These are phyloP conservation scores for Huntiella decipiens DNA, from an alignment of 2,329 filamentous ascomycete genomes.

Conservation along the genomic window DNA sequence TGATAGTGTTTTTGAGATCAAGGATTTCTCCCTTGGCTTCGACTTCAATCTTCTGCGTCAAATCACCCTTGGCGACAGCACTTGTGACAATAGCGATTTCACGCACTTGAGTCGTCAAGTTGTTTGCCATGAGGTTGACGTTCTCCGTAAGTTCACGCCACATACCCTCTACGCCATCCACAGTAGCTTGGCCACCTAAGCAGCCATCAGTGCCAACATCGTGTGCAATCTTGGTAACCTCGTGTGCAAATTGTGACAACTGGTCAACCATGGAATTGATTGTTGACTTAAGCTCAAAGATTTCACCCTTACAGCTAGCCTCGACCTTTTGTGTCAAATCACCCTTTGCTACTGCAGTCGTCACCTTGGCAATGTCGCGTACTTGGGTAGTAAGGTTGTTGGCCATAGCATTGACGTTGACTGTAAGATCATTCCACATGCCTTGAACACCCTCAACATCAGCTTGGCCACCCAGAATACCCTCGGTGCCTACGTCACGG, in stretches of 20 bases:
- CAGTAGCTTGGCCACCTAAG: slow-evolving; percentile 81
- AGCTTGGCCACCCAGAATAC: slow-evolving; percentile 64
- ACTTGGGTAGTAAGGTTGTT: slow-evolving; percentile 63
- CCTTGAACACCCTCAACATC: slow-evolving; percentile 69
- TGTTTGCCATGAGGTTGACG: slow-evolving; percentile 42
- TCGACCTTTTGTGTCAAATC: slow-evolving; percentile 71
- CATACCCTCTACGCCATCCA: slow-evolving; percentile 89
- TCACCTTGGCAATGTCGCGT: no score
- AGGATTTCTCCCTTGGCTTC: slow-evolving; percentile 87
- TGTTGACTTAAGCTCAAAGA: slow-evolving; percentile 82
- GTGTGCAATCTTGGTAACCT: slow-evolving; percentile 84
- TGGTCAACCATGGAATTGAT: slow-evolving; percentile 99
- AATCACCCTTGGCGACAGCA: slow-evolving; percentile 22
- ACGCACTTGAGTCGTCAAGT: slow-evolving; percentile 88
- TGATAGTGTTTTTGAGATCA: slow-evolving; percentile 92
- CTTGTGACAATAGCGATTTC: slow-evolving; percentile 95
- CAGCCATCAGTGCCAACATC: slow-evolving; percentile 38
- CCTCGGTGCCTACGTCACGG: slow-evolving; percentile 67
- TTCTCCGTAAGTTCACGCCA: slow-evolving; percentile 81
- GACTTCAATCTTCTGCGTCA: slow-evolving; percentile 89
- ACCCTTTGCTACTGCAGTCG: no score
- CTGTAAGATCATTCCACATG: slow-evolving; percentile 75
- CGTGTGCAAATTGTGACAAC: slow-evolving; percentile 83
- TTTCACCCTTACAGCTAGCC: slow-evolving; percentile 80
- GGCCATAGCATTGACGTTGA: slow-evolving; percentile 77